Percentiles rank a stretch among this genome's conserved stretches.
Evolutionary conservation across 257 asterid genomes (phyloP).

Genomic region (Cordia subcordata): DNA sequence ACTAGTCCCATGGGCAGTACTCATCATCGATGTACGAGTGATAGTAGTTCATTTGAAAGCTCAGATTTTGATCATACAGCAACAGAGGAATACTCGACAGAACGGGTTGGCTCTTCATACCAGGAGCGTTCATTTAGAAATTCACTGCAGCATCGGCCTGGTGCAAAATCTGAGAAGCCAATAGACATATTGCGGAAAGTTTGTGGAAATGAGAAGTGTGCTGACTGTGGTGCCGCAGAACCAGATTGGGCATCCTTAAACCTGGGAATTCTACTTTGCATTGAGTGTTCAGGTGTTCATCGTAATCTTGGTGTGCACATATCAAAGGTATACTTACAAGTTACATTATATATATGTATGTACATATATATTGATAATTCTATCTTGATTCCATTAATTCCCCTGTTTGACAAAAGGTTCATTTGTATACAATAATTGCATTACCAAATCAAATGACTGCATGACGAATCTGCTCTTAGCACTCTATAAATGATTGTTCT

Average conservation of each 20-base stretch:
- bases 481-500: neutral
- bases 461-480: too few relatives aligned
- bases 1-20: constrained; percentile 91
- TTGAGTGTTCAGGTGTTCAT: constrained; percentile 99
- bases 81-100: constrained; percentile 74
- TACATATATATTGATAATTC: too few relatives aligned
- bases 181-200: constrained; percentile 76
- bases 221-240: constrained; percentile 95
- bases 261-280: constrained; percentile 95
- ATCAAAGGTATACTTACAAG: constrained; percentile 63
- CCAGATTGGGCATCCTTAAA: constrained; percentile 99
- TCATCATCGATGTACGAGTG: constrained; percentile 91
- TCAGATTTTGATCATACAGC: constrained; percentile 90
- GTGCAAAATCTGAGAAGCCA: constrained; percentile 75
- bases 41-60: constrained; percentile 96
- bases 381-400: too few relatives aligned
- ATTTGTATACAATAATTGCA: too few relatives aligned
- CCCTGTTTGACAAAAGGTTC: too few relatives aligned
- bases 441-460: too few relatives aligned
- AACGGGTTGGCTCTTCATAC: constrained; percentile 59
- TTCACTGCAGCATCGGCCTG: constrained; percentile 60
- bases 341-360: too few relatives aligned
- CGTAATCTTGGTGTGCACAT: constrained; percentile 99
- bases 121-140: constrained; percentile 68
- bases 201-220: constrained; percentile 84